Evolutionary conservation across 164 flowering plant genomes (phyloP).

Genomic region (Protea cynaroides): DNA sequence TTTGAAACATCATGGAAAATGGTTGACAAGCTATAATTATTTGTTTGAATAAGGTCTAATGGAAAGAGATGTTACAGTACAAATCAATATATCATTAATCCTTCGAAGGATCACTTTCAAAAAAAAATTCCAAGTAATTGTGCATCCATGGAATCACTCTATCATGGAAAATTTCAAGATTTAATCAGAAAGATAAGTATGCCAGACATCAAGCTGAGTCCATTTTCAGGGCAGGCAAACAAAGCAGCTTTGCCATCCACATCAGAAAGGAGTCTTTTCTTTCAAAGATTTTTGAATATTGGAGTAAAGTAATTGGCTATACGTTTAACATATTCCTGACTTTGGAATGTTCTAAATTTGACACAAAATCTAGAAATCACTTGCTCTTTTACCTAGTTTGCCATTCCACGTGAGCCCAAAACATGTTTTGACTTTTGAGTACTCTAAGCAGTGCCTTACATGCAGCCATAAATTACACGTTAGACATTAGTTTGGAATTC

Average conservation of each 20-base stretch:
- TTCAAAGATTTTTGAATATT: not conserved
- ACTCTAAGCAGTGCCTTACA: too few relatives aligned
- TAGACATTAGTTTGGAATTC: too few relatives aligned
- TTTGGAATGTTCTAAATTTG: too few relatives aligned
- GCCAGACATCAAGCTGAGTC: too few relatives aligned
- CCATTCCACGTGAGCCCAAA: too few relatives aligned
- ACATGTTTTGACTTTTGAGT: too few relatives aligned
- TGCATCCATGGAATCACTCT: not conserved
- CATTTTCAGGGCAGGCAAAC: not conserved
- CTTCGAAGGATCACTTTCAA: not conserved
- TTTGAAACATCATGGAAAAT: not conserved
- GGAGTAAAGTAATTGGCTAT: not conserved
- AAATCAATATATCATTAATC: not conserved
- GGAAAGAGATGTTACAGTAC: not conserved
- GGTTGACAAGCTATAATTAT: not conserved
- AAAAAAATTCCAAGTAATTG: not conserved
- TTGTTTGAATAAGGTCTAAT: not conserved
- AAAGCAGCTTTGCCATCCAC: not conserved
- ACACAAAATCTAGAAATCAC: too few relatives aligned
- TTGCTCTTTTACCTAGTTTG: too few relatives aligned
- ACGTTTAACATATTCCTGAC: too few relatives aligned
- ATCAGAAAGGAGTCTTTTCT: not conserved
- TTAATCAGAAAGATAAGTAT: too few relatives aligned
- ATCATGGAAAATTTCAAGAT: not conserved
- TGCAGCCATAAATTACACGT: too few relatives aligned